phyloP scores from a whole-genome alignment of 1,139 yeast species.

The Yamadazyma spencermartinsiae region DNA sequence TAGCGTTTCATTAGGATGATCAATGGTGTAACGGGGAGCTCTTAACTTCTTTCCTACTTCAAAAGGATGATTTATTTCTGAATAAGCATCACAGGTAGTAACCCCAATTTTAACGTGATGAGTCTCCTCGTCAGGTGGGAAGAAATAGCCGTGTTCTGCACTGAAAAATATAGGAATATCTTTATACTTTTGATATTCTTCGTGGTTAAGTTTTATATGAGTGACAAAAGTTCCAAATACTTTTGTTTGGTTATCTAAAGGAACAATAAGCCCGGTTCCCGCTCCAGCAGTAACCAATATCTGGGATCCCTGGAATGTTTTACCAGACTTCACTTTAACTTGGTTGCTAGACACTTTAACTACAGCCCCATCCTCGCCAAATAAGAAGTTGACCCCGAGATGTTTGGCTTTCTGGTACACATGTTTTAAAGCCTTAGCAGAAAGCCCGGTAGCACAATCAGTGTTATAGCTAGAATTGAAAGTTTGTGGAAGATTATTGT shows the following conservation, averaged over 20 bases:
- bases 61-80: constrained; percentile 28
- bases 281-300: constrained; percentile 36
- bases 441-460: constrained; percentile 34
- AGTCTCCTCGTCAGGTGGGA: constrained; percentile 34
- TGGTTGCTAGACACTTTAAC: constrained; percentile 11
- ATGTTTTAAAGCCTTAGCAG: constrained; percentile 26
- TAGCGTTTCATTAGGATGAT: constrained; percentile 32
- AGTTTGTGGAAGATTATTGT: constrained; percentile 12
- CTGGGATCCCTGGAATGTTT: constrained; percentile 22
- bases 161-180: constrained; percentile 36
- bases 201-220: constrained; percentile 27
- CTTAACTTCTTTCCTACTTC: constrained; percentile 20
- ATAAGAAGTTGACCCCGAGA: constrained; percentile 28
- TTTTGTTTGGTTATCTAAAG: constrained; percentile 29
- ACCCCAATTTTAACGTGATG: constrained; percentile 39
- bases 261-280: constrained; percentile 27
- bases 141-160: constrained; percentile 48
- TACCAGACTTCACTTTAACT: constrained; percentile 23
- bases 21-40: constrained; percentile 36
- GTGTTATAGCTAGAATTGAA: constrained; percentile 17
- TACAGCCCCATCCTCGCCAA: constrained; percentile 23
- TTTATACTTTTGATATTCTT: constrained; percentile 28
- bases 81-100: constrained; percentile 36
- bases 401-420: constrained; percentile 20
- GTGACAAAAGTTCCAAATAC: constrained; percentile 38